phyloP scores from a whole-genome alignment of 257 asterid species.

The Solanum paucissectum region DNA sequence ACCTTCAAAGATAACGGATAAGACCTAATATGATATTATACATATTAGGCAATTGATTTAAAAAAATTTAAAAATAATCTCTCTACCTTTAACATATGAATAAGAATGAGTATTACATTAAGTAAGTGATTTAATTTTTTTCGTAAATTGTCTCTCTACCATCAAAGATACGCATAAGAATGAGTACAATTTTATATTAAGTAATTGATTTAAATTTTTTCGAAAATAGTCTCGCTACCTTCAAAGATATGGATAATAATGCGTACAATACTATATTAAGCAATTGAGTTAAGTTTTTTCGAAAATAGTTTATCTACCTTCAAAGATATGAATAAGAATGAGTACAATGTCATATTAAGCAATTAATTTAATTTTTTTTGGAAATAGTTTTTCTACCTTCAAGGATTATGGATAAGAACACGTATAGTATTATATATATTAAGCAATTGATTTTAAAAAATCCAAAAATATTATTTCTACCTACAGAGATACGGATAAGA shows the following conservation, averaged over 20 bases:
- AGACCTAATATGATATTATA: background rate
- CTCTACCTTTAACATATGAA: background rate
- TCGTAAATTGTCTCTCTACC: background rate
- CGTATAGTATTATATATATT: no score
- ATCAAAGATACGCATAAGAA: background rate
- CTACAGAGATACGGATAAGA: background rate
- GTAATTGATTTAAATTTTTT: no score
- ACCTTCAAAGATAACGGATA: background rate
- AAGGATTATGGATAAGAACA: no score
- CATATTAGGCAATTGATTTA: background rate
- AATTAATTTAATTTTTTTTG: no score
- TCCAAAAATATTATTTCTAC: background rate
- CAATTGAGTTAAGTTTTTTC: background rate
- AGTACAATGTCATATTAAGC: background rate
- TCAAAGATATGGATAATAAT: no score
- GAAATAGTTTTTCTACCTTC: no score
- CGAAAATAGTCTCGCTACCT: background rate
- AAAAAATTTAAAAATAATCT: background rate
- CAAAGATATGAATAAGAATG: no score
- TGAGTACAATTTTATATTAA: background rate
- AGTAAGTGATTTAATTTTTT: background rate
- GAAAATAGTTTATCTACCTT: background rate
- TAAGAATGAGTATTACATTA: background rate
- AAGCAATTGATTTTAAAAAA: no score
- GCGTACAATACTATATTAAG: no score